phyloP scores from a whole-genome alignment of 345 rosid genomes.

The Boechera divaricarpa region DNA sequence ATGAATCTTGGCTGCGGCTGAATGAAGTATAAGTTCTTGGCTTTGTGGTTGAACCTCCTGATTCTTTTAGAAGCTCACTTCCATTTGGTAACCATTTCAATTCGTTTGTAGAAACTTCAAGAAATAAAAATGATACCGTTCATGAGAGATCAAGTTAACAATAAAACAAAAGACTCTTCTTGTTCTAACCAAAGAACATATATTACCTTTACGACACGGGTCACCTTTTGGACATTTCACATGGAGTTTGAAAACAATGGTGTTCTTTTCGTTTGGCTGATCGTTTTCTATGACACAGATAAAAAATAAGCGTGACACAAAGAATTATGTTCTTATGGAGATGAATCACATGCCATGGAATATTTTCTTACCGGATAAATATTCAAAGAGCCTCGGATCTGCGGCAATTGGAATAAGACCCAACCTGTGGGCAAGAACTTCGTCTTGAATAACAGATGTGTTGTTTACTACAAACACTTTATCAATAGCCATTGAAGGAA shows the following conservation, averaged over 20 bases:
- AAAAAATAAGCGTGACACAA: neutral
- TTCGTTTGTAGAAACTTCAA: conserved; percentile 74
- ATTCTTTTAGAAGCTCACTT: conserved; percentile 71
- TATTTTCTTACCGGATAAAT: conserved; percentile 65
- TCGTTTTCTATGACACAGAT: conserved; percentile 61
- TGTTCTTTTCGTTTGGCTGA: conserved; percentile 86
- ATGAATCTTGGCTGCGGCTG: conserved; percentile 62
- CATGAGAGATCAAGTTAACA: conserved; percentile 12
- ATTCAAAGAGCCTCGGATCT: conserved; percentile 83
- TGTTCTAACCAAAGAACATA: conserved; percentile 17
- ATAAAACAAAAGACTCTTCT: neutral
- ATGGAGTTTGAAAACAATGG: conserved; percentile 93
- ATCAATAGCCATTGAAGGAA: conserved; percentile 92
- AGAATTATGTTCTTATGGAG: neutral
- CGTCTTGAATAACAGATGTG: conserved; percentile 82
- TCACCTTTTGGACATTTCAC: conserved; percentile 57
- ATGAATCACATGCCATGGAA: conserved; percentile 14
- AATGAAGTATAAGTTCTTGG: conserved; percentile 78
- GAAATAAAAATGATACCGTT: conserved; percentile 7
- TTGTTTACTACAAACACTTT: conserved; percentile 82
- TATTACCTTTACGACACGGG: conserved; percentile 67
- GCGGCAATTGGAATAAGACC: conserved; percentile 79
- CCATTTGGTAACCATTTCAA: conserved; percentile 86
- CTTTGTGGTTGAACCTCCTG: conserved; percentile 56
- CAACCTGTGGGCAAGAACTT: conserved; percentile 87